Conservation (phyloP, 2,329 filamentous ascomycete genomes). For the Rosellinia necatrix region DNA sequence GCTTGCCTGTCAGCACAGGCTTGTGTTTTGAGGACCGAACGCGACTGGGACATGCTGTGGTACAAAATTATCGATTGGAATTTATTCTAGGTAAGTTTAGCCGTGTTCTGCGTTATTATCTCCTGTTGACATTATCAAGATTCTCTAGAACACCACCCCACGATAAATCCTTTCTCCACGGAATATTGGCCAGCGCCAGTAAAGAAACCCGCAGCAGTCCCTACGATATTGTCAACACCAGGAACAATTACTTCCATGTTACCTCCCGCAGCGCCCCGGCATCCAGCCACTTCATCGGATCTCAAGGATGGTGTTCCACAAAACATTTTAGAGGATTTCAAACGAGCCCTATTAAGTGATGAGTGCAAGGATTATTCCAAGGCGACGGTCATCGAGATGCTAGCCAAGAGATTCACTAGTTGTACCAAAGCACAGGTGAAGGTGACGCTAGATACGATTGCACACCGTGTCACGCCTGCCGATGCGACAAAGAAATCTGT, state of each 20-base stretch:
- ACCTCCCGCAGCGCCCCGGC: slow-evolving; percentile 29
- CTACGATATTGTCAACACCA: slow-evolving; percentile 12
- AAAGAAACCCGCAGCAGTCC: slow-evolving; percentile 40
- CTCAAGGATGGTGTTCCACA: slow-evolving; percentile 54
- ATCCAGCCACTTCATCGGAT: slow-evolving; percentile 25
- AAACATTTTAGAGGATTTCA: slow-evolving; percentile 69
- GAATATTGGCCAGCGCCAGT: slow-evolving; percentile 70
- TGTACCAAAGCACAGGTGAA: slow-evolving; percentile 72
- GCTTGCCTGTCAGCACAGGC: slow-evolving; percentile 78
- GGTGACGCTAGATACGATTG: slow-evolving; percentile 69
- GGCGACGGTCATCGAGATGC: slow-evolving; percentile 71
- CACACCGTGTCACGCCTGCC: slow-evolving; percentile 55
- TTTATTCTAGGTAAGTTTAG: slow-evolving; percentile 67
- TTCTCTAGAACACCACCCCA: slow-evolving; percentile 52
- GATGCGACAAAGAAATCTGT: slow-evolving; percentile 60
- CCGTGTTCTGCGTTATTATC: slow-evolving; percentile 26
- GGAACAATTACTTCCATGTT: slow-evolving; percentile 30
- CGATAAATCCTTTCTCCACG: slow-evolving; percentile 84
- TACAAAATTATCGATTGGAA: slow-evolving; percentile 72
- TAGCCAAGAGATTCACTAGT: slow-evolving; percentile 76
- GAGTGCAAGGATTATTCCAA: slow-evolving; percentile 67
- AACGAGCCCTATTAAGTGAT: slow-evolving; percentile 69
- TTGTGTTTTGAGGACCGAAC: slow-evolving; percentile 77
- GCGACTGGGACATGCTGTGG: slow-evolving; percentile 52
- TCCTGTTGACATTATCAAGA: slow-evolving; percentile 43